A percentile compares a stretch with the other conserved stretches of the same genome.
These are phyloP conservation scores for Leccinum arenicola DNA, from an alignment of 768 basidiomycete species.

Conservation along the genomic window DNA sequence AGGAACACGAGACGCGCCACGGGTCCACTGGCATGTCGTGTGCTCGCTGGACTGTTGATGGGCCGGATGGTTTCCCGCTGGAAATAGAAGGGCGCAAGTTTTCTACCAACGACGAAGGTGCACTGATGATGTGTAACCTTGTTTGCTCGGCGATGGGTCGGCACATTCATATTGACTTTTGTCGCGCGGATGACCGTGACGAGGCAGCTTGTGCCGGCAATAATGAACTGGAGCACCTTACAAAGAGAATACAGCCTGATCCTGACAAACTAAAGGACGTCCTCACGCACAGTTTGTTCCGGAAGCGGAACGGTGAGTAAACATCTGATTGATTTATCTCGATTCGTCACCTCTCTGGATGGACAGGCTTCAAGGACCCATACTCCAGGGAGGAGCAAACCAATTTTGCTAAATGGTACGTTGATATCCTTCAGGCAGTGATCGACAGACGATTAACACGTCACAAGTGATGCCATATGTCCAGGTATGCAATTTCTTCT, in stretches of 20 bases:
- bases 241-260: conserved; percentile 41
- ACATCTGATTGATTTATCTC: not conserved
- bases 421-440: not conserved
- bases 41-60: conserved; percentile 56
- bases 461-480: conserved; percentile 48
- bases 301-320: conserved; percentile 53
- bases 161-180: conserved; percentile 57
- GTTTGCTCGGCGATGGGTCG: conserved; percentile 54
- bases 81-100: conserved; percentile 59
- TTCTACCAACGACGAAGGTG: conserved; percentile 51
- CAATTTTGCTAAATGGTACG: conserved; percentile 54
- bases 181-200: conserved; percentile 36
- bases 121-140: conserved; percentile 62
- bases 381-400: conserved; percentile 55
- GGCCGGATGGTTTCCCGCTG: conserved; percentile 44
- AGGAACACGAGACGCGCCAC: conserved; percentile 60
- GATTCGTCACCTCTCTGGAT: not conserved
- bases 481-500: conserved; percentile 32
- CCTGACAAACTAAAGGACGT: conserved; percentile 50
- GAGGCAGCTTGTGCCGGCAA: conserved; percentile 36
- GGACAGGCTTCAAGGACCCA: conserved; percentile 58
- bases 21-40: conserved; percentile 52
- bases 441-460: not conserved
- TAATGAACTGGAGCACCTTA: conserved; percentile 46
- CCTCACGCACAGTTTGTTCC: conserved; percentile 52